phyloP scores from a whole-genome alignment of 805 yeast genomes.

The Kluyveromyces starmeri region DNA sequence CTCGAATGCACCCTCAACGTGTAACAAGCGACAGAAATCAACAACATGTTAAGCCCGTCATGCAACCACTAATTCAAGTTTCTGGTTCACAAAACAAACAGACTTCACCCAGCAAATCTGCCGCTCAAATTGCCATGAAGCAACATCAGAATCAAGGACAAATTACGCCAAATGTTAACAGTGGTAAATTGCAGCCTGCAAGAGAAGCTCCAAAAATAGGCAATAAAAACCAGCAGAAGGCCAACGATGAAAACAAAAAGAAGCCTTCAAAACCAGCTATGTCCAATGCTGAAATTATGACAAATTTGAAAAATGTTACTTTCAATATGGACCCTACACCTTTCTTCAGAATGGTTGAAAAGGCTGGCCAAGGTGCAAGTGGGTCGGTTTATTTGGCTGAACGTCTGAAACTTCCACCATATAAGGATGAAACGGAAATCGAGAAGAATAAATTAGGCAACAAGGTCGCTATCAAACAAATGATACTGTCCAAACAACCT shows the following conservation, averaged over 20 bases:
- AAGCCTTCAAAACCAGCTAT: constrained; percentile 51
- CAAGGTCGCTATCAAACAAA: constrained; percentile 92
- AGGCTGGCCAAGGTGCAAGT: constrained; percentile 96
- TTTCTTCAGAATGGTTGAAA: constrained; percentile 63
- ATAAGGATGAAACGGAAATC: constrained; percentile 10
- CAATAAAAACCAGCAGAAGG: constrained; percentile 12
- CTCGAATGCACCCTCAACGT: constrained; percentile 15
- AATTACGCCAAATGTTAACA: constrained; percentile 6
- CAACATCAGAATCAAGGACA: constrained; percentile 3
- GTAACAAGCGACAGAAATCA: constrained; percentile 6
- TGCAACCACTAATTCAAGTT: background rate
- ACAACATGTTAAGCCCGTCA: background rate
- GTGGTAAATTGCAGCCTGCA: constrained; percentile 18
- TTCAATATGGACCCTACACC: constrained; percentile 80
- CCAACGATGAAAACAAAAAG: constrained; percentile 30
- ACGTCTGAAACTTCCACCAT: constrained; percentile 37
- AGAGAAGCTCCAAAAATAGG: constrained; percentile 28
- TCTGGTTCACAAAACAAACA: background rate
- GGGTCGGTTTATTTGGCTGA: constrained; percentile 91
- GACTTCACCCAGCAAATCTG: constrained; percentile 4
- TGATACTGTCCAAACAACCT: constrained; percentile 86
- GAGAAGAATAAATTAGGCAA: constrained; percentile 35
- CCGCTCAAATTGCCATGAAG: constrained; percentile 14
- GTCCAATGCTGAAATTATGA: constrained; percentile 83
- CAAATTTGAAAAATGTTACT: constrained; percentile 74